Evolutionary conservation across 164 flowering plant species (phyloP).

Genomic region (Berberis thunbergii): DNA sequence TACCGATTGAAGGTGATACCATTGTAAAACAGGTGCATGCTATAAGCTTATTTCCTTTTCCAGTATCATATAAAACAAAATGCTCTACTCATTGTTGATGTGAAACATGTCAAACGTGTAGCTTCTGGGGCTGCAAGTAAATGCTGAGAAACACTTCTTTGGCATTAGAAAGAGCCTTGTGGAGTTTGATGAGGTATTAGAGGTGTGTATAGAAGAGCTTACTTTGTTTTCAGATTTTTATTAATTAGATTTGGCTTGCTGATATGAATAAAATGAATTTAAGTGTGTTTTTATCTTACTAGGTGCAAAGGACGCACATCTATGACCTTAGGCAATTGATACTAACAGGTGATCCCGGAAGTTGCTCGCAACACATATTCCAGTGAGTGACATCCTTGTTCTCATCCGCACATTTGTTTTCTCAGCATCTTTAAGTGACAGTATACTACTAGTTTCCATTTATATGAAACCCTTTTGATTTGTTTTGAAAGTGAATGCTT

Average conservation of each 20-base stretch:
- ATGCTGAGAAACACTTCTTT: slow-evolving; percentile 89
- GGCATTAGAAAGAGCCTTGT: slow-evolving; percentile 83
- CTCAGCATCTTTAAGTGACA: background rate
- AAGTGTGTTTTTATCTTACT: slow-evolving; percentile 5
- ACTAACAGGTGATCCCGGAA: slow-evolving; percentile 66
- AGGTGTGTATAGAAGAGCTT: slow-evolving; percentile 38
- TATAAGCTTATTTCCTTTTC: background rate
- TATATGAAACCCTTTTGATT: background rate
- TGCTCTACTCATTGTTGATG: slow-evolving; percentile 1
- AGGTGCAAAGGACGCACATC: slow-evolving; percentile 98
- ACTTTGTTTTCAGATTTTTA: background rate
- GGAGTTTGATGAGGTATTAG: slow-evolving; percentile 98
- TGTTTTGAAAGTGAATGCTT: too few relatives aligned
- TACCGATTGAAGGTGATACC: slow-evolving; percentile 78
- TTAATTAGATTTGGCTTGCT: background rate
- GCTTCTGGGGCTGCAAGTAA: slow-evolving; percentile 87
- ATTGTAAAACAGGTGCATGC: slow-evolving; percentile 72
- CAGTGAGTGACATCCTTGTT: slow-evolving; percentile 46
- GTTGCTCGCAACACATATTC: slow-evolving; percentile 75
- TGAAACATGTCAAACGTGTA: slow-evolving; percentile 18
- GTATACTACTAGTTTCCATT: background rate
- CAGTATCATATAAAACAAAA: background rate
- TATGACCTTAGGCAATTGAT: slow-evolving; percentile 79
- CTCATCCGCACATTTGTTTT: background rate
- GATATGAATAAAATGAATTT: background rate